Base-by-base conservation (phyloP, 129 eudicot genomes). In the Pittosporum tobira region DNA sequence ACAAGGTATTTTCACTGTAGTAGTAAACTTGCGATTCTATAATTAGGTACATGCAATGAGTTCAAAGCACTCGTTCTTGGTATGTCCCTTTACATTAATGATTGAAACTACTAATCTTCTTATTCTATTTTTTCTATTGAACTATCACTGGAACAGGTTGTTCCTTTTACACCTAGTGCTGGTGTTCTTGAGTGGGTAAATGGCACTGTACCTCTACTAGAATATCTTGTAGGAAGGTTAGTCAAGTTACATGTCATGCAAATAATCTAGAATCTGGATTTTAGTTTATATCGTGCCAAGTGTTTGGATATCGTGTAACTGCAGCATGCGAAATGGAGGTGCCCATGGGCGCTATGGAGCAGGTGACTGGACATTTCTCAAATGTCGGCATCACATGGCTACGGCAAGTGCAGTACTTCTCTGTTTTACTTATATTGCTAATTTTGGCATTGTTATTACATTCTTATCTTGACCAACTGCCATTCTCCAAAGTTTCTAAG, bases 111-210 rank as follows among this genome's bases (percentile, higher is more conserved):
- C 0, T 14, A 26, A 13, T 26, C 0, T 26, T 0, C 20, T 15
- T 34, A 16, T 28, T 53, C n/a, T 27, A 15, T 16, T 9, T 14
- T 16, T 5, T 15, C 1, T 14, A 44, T 61, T 34, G 40, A 6
- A n/a, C 25, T 1, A 19, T 21, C n/a, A 30, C 10, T 54, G 68
- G 51, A 61, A 77, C 80, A 91, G 99, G 99, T 91, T 57, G 90
- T 91, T 67, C 99, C 99, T 64, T 91, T 91, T 74, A 91, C 99
- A 50, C 98, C 99, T 21, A 91, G 99, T 78, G 99, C 99, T 72
- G 99, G 99, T 68, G 95, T 91, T 72, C 86, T 86, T 49, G 99
- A 91, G 71, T 91, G 99, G 99, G 99, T 91, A 64, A 84, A 86
- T 63, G 99, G 99, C 67, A 91, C 99, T 68, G 55, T 87, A 52